A percentile compares a stretch with the other conserved stretches of the same genome.
phyloP scores from a whole-genome alignment of 2,329 filamentous ascomycete genomes.

The Trichoderma oligosporum region DNA sequence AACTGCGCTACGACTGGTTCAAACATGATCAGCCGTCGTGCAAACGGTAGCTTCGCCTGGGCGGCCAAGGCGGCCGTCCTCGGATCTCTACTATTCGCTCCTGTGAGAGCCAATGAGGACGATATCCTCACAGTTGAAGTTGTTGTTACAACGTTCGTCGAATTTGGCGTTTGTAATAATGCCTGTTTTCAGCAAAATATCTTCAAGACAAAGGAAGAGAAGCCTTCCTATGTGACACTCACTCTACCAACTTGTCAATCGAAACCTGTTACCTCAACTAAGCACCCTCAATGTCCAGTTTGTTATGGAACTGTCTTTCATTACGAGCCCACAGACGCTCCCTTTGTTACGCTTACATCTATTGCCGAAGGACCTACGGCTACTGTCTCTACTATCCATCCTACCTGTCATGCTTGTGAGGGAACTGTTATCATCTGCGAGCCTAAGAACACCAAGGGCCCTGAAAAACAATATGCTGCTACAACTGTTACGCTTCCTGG shows the following conservation, averaged over 20 bases:
- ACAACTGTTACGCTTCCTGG: constrained; percentile 19
- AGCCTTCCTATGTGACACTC: constrained; percentile 19
- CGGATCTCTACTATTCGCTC: constrained; percentile 19
- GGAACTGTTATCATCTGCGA: constrained; percentile 29
- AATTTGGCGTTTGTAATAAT: constrained; percentile 19
- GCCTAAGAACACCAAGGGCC: constrained; percentile 14
- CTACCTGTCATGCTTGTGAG: constrained; percentile 24
- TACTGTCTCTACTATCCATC: constrained; percentile 25
- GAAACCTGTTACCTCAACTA: constrained; percentile 23
- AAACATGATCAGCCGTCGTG: constrained; percentile 8
- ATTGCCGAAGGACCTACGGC: constrained; percentile 15
- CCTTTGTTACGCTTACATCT: constrained; percentile 27
- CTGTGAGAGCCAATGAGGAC: constrained; percentile 15
- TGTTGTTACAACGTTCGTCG: constrained; percentile 21
- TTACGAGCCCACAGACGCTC: constrained; percentile 27
- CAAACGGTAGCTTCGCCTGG: constrained; percentile 17
- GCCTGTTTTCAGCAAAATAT: constrained; percentile 10
- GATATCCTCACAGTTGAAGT: constrained; percentile 21
- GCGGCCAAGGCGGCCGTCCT: constrained; percentile 18
- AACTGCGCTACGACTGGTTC: constrained; percentile 22
- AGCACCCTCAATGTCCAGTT: constrained; percentile 23
- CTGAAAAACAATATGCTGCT: not conserved
- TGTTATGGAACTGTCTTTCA: constrained; percentile 27
- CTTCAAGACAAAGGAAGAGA: constrained; percentile 9
- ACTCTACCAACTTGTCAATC: constrained; percentile 25